Evolutionary conservation across 495 filamentous ascomycete genomes (phyloP), one percentile per base, ranked within the genome.

Genomic region (Tricharina praecox): DNA sequence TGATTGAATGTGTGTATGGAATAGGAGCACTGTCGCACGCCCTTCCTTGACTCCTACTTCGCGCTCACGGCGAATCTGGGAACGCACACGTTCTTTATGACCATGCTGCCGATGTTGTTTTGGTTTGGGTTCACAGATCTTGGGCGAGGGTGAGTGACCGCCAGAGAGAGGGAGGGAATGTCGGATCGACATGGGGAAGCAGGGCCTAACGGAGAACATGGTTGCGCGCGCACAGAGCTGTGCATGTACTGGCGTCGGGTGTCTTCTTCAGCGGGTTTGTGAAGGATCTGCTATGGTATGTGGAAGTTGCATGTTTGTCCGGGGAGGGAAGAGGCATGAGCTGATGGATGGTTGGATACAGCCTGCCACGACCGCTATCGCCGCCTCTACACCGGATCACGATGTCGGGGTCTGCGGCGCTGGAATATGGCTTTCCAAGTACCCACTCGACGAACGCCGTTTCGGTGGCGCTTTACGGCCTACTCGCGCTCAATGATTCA

Each of bases 31-130:
- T 64, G 81, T 52, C 77, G 84, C 56, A 79, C 82, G 10, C 84
- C 85, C 1, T 67, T 79, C 3, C 76, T 95, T 47, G 90, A 97
- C 64, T 81, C 83, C 21, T 97, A 93, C 65, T 97, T 97, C 60
- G 87, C 88, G 11, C 79, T 90, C 52, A 93, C 88, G 1, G 90
- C 90, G 53, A 97, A 95, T 64, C 78, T 96, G 33, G 90, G 90
- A 24, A 97, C 90, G 3, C 90, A 97, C 66, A 97, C 90, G 1
- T 95, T 94, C 68, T 97, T 94, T 68, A 97, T 94, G 87, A 71
- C 92, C 43, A 75, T 81, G 40, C 64, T 97, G 50, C 90, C 90
- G 2, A 80, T 95, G 43, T 70, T 95, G 47, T 95, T 95, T 67
- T 97, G 90, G 90, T 88, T 83, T 59, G 88, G 90, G 23, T 81